These are phyloP conservation scores for Antrodiella citrinella DNA, from an alignment of 768 basidiomycete species.

Conservation along the genomic window DNA sequence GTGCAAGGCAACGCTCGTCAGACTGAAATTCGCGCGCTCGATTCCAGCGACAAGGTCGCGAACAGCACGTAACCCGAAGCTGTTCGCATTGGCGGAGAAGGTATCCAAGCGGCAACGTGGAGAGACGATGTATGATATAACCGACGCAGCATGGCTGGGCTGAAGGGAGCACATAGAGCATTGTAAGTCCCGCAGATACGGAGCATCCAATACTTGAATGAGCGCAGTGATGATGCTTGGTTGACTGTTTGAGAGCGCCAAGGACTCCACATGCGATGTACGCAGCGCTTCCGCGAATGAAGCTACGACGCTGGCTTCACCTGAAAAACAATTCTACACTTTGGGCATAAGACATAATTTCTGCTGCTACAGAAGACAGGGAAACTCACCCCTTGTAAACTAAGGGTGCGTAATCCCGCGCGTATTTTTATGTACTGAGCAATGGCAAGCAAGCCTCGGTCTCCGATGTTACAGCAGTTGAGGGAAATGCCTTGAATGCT, in stretches of 20 bases:
- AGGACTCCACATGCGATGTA: slow-evolving; percentile 38
- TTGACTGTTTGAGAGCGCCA: slow-evolving; percentile 46
- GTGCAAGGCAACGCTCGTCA: slow-evolving; percentile 42
- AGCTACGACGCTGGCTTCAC: slow-evolving; percentile 25
- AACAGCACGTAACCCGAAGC: slow-evolving; percentile 38
- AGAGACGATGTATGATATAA: slow-evolving; percentile 44
- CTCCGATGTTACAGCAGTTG: slow-evolving; percentile 48
- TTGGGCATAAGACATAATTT: not conserved
- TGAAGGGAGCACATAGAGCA: slow-evolving; percentile 35
- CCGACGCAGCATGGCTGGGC: slow-evolving; percentile 23
- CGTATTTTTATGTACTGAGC: slow-evolving; percentile 42
- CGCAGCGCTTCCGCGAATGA: slow-evolving; percentile 45
- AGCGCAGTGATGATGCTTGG: slow-evolving; percentile 43
- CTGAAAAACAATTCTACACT: slow-evolving; percentile 37
- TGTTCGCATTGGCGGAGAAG: slow-evolving; percentile 50
- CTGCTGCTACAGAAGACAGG: not conserved
- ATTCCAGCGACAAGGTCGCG: slow-evolving; percentile 38
- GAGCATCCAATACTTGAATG: slow-evolving; percentile 41
- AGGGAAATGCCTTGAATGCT: slow-evolving; percentile 47
- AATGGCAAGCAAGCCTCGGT: slow-evolving; percentile 47
- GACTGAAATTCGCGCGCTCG: slow-evolving; percentile 35
- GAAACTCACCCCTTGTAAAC: slow-evolving; percentile 48
- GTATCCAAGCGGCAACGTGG: slow-evolving; percentile 39
- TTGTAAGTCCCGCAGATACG: slow-evolving; percentile 43
- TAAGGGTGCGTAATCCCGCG: slow-evolving; percentile 36